Base-by-base conservation (phyloP, 805 yeast species). In the Schizosaccharomyces pombe region DNA sequence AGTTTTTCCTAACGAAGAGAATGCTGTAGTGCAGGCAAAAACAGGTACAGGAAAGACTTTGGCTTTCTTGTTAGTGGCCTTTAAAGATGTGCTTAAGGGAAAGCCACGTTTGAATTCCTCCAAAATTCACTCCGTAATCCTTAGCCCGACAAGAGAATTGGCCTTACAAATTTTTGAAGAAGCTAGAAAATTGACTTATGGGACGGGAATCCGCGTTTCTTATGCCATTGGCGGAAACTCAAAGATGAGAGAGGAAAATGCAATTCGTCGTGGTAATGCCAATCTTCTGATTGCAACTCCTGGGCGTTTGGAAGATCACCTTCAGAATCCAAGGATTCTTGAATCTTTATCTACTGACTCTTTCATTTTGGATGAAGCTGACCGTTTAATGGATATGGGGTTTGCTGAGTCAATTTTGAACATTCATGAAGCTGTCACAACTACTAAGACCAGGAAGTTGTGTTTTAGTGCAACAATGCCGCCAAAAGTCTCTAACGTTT, bases 201-300 rank as follows among this genome's bases (percentile, higher is more conserved):
- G 24, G 16, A 22, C 53, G 14, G 51, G 19, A 8, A 75, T 91
- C 47, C 97, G 91, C 4, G 95, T 98, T 0, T 95, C 97, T 40
- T 76, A 87, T 43, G 93, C 91, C 26, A 86, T 86, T 68, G 99
- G 99, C 63, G 99, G 99, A 57, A 98, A 91, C 65, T 86, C 89
- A 75, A 89, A 89, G 66, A 91, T 91, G 63, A 76, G 94, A 1
- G 99, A 91, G 66, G 91, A 93, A 73, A 96, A 96, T 1, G 71
- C 98, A 62, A 68, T 91, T 34, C 75, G 98, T 63, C 89, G 89
- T 65, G 99, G 99, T 59, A 79, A 86, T 1, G 94, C 87, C 37
- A 91, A 91, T 65, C 78, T 91, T 33, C 73, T 91, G 16, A 93
- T 91, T 47, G 96, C 94, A 11, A 91, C 99, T 0, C 99, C 99